Evolutionary conservation across 306 rosid species (phyloP).

Genomic region (Prunus fruticosa): DNA sequence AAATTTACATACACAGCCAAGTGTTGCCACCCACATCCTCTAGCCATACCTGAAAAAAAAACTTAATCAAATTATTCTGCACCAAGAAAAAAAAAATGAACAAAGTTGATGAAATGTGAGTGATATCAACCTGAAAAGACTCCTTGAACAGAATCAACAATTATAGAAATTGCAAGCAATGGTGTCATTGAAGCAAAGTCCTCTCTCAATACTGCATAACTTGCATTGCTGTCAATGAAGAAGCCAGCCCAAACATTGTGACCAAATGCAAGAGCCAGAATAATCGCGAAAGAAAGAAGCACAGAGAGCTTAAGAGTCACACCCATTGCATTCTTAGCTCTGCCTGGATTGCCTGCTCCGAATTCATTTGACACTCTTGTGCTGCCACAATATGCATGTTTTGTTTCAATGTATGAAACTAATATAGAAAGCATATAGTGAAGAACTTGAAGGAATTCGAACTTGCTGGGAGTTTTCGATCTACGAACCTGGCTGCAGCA

Average conservation of each 20-base stretch:
- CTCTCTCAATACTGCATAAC: slow-evolving; percentile 20
- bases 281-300: slow-evolving; percentile 47
- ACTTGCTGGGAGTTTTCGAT: too few relatives aligned
- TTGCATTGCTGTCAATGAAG: slow-evolving; percentile 43
- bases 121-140: slow-evolving; percentile 69
- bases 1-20: slow-evolving; percentile 59
- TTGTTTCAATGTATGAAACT: neutral
- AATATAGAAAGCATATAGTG: neutral
- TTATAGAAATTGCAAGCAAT: slow-evolving; percentile 59
- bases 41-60: slow-evolving; percentile 69
- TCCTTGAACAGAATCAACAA: slow-evolving; percentile 68
- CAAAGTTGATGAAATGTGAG: neutral
- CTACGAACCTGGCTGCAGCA: slow-evolving; percentile 70
- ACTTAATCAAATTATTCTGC: neutral
- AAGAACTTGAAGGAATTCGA: neutral
- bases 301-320: slow-evolving; percentile 69
- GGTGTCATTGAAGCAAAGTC: slow-evolving; percentile 78
- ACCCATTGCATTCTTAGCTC: slow-evolving; percentile 69
- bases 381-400: slow-evolving; percentile 32
- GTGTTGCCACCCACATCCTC: slow-evolving; percentile 90
- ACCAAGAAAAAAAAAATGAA: neutral
- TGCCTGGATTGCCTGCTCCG: slow-evolving; percentile 59
- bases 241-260: slow-evolving; percentile 57
- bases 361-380: slow-evolving; percentile 86
- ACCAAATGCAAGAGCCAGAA: slow-evolving; percentile 50